Evolutionary conservation across 2,329 filamentous ascomycete genomes (phyloP).

Genomic region (Cercospora citrullina): DNA sequence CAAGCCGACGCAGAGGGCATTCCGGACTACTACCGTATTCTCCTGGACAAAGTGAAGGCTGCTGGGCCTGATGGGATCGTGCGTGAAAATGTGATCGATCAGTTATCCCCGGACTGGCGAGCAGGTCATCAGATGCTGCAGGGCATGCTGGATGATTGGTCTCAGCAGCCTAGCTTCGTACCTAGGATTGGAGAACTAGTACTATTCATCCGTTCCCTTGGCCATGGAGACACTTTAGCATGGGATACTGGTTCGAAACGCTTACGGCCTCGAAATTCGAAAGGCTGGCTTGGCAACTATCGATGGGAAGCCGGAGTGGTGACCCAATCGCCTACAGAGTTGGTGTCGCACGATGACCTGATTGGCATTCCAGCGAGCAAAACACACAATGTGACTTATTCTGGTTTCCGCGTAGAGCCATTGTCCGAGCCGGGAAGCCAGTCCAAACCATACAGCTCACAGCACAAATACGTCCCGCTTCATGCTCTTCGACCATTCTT

Average conservation of each 20-base stretch:
- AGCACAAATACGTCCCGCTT: constrained; percentile 57
- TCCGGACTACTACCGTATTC: constrained; percentile 54
- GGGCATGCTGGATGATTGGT: constrained; percentile 45
- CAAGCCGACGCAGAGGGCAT: constrained; percentile 54
- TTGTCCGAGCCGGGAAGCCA: constrained; percentile 50
- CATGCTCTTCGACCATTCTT: constrained; percentile 57
- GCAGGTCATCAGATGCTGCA: constrained; percentile 50
- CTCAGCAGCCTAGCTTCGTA: constrained; percentile 51
- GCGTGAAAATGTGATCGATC: constrained; percentile 51
- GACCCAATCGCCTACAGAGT: constrained; percentile 52
- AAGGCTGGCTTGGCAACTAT: constrained; percentile 36
- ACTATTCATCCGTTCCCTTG: constrained; percentile 49
- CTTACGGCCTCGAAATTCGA: constrained; percentile 25
- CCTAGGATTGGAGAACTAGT: constrained; percentile 60
- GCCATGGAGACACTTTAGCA: constrained; percentile 33
- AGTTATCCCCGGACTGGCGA: constrained; percentile 58
- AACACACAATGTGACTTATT: constrained; percentile 48
- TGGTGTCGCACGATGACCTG: constrained; percentile 50
- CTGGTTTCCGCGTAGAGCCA: constrained; percentile 60
- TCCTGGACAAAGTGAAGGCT: constrained; percentile 51
- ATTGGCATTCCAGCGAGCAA: constrained; percentile 43
- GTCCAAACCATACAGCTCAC: constrained; percentile 55
- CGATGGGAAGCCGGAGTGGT: constrained; percentile 60
- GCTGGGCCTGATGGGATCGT: constrained; percentile 37
- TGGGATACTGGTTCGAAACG: constrained; percentile 33